phyloP scores from a whole-genome alignment of 2,329 filamentous ascomycete species.

The Simplicillium aogashimaense region DNA sequence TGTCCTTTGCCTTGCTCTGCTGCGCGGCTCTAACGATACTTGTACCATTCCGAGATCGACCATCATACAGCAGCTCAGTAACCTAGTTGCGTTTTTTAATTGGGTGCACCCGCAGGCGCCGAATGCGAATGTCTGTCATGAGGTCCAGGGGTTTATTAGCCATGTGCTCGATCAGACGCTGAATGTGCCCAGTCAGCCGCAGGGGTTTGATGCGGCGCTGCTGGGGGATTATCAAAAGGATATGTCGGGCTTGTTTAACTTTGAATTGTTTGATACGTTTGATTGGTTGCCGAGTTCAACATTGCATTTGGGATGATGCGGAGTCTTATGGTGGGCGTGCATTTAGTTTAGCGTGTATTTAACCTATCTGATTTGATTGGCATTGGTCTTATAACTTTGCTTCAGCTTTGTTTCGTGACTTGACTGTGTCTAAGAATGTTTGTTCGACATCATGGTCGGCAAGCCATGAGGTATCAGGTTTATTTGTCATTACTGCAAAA shows the following conservation, averaged over 20 bases:
- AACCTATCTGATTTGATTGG: too few relatives aligned
- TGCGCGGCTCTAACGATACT: too few relatives aligned
- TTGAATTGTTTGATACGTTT: constrained; percentile 30
- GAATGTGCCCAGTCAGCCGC: constrained; percentile 20
- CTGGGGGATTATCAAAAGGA: neutral
- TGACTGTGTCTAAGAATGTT: too few relatives aligned
- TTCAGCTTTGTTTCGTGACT: too few relatives aligned
- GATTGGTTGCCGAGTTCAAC: constrained; percentile 19
- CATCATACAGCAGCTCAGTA: constrained; percentile 40
- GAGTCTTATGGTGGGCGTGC: too few relatives aligned
- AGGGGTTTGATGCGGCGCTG: neutral
- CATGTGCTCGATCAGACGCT: constrained; percentile 39
- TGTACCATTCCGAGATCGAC: constrained; percentile 10
- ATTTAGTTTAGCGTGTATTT: too few relatives aligned
- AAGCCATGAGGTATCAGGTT: too few relatives aligned
- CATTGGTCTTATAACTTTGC: too few relatives aligned
- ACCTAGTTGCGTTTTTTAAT: constrained; percentile 39
- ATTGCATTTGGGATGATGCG: too few relatives aligned
- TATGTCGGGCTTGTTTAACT: constrained; percentile 27
- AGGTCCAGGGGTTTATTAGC: constrained; percentile 37
- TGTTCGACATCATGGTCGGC: too few relatives aligned
- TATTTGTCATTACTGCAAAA: too few relatives aligned
- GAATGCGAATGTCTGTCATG: constrained; percentile 35
- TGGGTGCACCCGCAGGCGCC: constrained; percentile 38
- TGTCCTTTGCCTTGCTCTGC: too few relatives aligned